phyloP scores from a whole-genome alignment of 73 alveolate species.

The Tetrahymena borealis region DNA sequence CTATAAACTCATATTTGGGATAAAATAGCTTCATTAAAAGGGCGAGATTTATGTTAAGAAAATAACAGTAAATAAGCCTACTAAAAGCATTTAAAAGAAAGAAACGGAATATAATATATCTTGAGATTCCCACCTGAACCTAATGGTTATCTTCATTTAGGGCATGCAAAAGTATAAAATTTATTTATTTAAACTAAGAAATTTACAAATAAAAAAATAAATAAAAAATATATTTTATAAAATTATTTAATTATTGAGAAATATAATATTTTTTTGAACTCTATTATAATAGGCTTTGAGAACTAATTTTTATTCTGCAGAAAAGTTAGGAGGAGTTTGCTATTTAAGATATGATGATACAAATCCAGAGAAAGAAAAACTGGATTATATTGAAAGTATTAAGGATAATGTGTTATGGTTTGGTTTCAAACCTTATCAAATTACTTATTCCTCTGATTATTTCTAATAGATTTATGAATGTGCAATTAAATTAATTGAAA shows the following conservation, averaged over 20 bases:
- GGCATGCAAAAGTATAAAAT: slow-evolving; percentile 96
- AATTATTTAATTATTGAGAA: neutral
- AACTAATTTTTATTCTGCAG: slow-evolving; percentile 89
- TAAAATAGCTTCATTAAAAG: neutral
- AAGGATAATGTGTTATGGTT: slow-evolving; percentile 87
- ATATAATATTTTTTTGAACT: neutral
- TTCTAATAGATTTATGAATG: slow-evolving; percentile 81
- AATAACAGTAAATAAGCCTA: slow-evolving; percentile 55
- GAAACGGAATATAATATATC: slow-evolving; percentile 73
- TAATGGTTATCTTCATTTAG: slow-evolving; percentile 99
- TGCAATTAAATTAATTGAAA: slow-evolving; percentile 86
- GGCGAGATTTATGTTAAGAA: neutral
- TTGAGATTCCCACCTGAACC: slow-evolving; percentile 99
- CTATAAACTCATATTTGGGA: neutral
- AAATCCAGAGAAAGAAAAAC: slow-evolving; percentile 92
- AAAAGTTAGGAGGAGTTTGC: slow-evolving; percentile 79
- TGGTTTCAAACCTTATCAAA: slow-evolving; percentile 89
- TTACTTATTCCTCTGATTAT: slow-evolving; percentile 92
- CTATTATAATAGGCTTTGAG: slow-evolving; percentile 81
- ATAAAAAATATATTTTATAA: too few relatives aligned
- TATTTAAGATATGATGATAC: slow-evolving; percentile 97
- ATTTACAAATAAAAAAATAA: too few relatives aligned
- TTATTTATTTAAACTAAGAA: too few relatives aligned
- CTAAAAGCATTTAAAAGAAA: slow-evolving; percentile 47
- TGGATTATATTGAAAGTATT: slow-evolving; percentile 89